Conservation (phyloP, 2,329 filamentous ascomycete species). For the Aureobasidium uvarum region DNA sequence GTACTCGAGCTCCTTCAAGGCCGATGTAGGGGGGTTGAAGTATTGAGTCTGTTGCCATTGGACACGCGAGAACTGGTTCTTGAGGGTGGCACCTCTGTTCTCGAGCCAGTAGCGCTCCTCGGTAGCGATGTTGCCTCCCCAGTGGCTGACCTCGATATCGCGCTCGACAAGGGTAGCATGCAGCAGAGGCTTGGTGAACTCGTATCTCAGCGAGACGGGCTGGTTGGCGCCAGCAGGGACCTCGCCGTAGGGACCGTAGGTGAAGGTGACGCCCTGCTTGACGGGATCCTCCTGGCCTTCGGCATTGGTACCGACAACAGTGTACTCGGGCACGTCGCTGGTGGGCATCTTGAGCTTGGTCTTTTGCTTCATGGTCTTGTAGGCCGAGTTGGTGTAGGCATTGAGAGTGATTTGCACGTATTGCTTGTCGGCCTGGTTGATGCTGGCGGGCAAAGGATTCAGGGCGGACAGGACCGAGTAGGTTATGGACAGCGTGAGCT, state of each 20-base stretch:
- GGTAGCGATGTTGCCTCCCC: constrained; percentile 93
- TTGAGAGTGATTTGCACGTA: constrained; percentile 84
- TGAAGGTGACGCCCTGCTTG: constrained; percentile 81
- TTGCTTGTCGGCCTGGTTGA: constrained; percentile 82
- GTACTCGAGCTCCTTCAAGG: constrained; percentile 78
- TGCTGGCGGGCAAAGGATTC: constrained; percentile 72
- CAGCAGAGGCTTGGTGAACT: constrained; percentile 89
- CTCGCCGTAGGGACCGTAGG: constrained; percentile 85
- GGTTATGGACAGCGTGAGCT: constrained; percentile 83
- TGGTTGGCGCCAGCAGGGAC: constrained; percentile 73
- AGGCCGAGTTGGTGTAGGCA: constrained; percentile 78
- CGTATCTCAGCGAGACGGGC: constrained; percentile 78
- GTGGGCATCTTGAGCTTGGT: constrained; percentile 90
- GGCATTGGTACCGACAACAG: constrained; percentile 57
- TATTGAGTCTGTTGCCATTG: constrained; percentile 54
- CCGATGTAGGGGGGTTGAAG: constrained; percentile 72
- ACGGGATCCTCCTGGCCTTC: constrained; percentile 66
- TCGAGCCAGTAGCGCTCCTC: constrained; percentile 90
- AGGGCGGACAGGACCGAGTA: constrained; percentile 81
- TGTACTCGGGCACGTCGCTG: constrained; percentile 79
- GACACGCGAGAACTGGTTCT: constrained; percentile 53
- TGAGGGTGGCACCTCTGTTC: constrained; percentile 75
- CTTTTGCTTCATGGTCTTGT: constrained; percentile 88
- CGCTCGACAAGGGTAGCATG: constrained; percentile 78
- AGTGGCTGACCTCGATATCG: constrained; percentile 93